Percentiles rank a stretch among this genome's conserved stretches.
These are phyloP conservation scores for Microthlaspi erraticum DNA, from an alignment of 345 rosid genomes.

Conservation along the genomic window DNA sequence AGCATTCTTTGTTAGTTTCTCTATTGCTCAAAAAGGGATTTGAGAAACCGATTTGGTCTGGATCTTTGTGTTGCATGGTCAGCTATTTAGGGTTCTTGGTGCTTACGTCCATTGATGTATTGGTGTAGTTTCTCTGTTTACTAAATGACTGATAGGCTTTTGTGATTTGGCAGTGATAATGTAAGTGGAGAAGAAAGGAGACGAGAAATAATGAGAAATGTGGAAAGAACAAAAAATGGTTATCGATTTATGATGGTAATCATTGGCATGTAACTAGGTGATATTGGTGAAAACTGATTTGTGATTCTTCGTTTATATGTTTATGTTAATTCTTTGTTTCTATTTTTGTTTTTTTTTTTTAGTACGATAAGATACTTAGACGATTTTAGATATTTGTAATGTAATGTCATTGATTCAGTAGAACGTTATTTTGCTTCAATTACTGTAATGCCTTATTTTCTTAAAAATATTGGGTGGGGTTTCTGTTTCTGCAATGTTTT, in stretches of 20 bases:
- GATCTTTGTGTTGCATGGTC: not conserved
- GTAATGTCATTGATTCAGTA: not conserved
- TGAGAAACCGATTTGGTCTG: slow-evolving; percentile 1
- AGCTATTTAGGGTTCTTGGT: not conserved
- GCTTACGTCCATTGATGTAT: not conserved
- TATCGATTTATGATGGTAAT: slow-evolving; percentile 2
- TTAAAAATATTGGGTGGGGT: not conserved
- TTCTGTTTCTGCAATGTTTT: not conserved
- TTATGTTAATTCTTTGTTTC: slow-evolving; percentile 13
- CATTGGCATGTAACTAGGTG: slow-evolving; percentile 10
- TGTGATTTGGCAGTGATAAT: slow-evolving; percentile 21
- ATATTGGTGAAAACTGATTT: slow-evolving; percentile 2
- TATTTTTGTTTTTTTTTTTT: not conserved
- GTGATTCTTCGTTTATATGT: slow-evolving; percentile 10
- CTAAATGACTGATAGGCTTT: slow-evolving; percentile 2
- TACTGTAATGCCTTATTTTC: not conserved
- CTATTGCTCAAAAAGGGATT: not conserved
- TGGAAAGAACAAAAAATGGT: slow-evolving; percentile 21
- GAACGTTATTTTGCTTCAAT: not conserved
- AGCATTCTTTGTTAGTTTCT: not conserved
- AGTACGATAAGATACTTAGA: not conserved
- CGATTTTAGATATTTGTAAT: not conserved
- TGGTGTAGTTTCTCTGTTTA: not conserved
- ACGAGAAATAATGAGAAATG: slow-evolving; percentile 4
- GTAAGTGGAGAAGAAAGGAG: slow-evolving; percentile 23